These are phyloP conservation scores for Talaromyces sp. DNA, from an alignment of 2,329 filamentous ascomycete genomes.

Conservation along the genomic window DNA sequence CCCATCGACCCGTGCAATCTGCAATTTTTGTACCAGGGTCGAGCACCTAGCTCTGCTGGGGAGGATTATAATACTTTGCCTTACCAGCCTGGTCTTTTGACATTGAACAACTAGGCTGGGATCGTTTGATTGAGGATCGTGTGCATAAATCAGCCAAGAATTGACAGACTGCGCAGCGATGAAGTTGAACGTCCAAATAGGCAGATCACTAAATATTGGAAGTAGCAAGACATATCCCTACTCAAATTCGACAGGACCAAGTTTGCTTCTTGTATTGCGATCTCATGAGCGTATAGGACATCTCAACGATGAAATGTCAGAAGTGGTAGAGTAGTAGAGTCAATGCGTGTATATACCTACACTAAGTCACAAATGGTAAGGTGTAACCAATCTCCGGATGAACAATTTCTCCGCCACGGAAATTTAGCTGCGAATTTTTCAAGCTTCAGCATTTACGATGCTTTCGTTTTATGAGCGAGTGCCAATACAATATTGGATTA, in stretches of 20 bases:
- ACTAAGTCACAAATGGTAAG: neutral
- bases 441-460: neutral
- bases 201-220: neutral
- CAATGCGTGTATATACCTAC: neutral
- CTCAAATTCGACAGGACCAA: too few species aligned
- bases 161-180: neutral
- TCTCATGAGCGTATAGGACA: too few species aligned
- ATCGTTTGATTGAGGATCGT: neutral
- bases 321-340: too few species aligned
- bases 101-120: constrained; percentile 31
- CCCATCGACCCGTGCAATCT: constrained; percentile 62
- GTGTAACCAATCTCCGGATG: neutral
- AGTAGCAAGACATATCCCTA: too few species aligned
- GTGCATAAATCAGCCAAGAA: neutral
- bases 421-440: neutral
- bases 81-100: constrained; percentile 56
- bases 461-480: neutral
- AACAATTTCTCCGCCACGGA: neutral
- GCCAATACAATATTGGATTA: neutral
- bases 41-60: constrained; percentile 36
- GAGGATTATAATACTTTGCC: constrained; percentile 50
- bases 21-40: constrained; percentile 62
- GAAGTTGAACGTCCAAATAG: neutral
- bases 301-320: too few species aligned
- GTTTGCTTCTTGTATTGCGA: too few species aligned